Evolutionary conservation across 164 flowering plant species (phyloP), one percentile per base, ranked within the genome.

Genomic region (Saururus chinensis): DNA sequence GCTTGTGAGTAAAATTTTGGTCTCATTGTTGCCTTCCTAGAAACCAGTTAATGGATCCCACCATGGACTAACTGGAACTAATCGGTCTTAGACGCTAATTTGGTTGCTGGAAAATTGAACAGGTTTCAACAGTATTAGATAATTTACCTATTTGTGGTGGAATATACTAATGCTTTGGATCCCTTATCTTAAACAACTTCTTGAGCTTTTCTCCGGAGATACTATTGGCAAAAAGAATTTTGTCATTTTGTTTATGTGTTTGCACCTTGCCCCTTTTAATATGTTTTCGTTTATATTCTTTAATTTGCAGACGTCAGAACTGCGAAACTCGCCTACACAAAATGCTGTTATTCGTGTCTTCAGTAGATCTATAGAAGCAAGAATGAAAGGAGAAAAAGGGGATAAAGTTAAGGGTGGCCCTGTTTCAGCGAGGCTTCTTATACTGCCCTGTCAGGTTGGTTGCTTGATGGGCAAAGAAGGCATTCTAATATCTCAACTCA

Each of bases 401-500:
- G 75, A 75, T 68, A 66, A 66, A 58, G 75, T 49, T 37, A 81
- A 76, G 66, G 80, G 80, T 9, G 69, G 76, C n/a, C 45, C 75
- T 67, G 73, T 82, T 61, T 61, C 73, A 58, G 88, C 87, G 30
- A 77, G 86, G 64, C 79, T 92, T 73, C 74, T 86, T 19, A 77
- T 89, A 45, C 78, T 81, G 64, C 58, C 85, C 42, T 80, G 69
- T 57, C 84, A 84, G 72, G 81, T 84, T 62, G 96, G 98, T 69
- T 88, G 96, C 63, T 73, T 92, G 70, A 60, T 92, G 78, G 97
- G 96, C 19, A 88, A 82, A 80, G 95, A 95, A 73, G 98, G 98
- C 11, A 56, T 69, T 8, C 79, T 86, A 68, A 71, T 93, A 40
- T 66, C 90, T 51, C 92, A 86, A 60, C 86, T 89, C 75, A 83